phyloP scores from a whole-genome alignment of 306 rosid genomes.

The Castanea crenata region DNA sequence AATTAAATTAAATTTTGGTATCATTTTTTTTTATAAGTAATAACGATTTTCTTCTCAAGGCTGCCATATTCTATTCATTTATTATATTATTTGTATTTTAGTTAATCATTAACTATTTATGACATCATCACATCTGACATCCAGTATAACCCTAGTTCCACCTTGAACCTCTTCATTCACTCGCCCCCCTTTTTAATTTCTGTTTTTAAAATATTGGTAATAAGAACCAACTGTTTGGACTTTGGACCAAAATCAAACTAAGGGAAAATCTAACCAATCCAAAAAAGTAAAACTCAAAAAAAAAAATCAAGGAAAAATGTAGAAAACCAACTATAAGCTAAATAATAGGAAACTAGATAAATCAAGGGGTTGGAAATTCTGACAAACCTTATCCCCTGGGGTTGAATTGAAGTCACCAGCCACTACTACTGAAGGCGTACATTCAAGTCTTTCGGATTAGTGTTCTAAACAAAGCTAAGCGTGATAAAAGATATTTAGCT shows the following conservation, averaged over 20 bases:
- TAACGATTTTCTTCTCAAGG: too few relatives aligned
- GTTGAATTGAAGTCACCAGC: slow-evolving; percentile 95
- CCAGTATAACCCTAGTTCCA: too few relatives aligned
- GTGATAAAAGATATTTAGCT: slow-evolving; percentile 78
- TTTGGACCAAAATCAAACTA: not conserved
- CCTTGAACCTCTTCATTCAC: too few relatives aligned
- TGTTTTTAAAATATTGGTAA: too few relatives aligned
- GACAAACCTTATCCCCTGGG: slow-evolving; percentile 80
- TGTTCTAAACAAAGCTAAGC: slow-evolving; percentile 58
- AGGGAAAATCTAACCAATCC: not conserved
- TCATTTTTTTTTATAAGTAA: too few relatives aligned
- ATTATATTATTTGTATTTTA: too few relatives aligned
- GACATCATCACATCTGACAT: too few relatives aligned
- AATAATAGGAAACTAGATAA: slow-evolving; percentile 13
- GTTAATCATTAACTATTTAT: too few relatives aligned
- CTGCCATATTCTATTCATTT: too few relatives aligned
- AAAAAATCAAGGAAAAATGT: not conserved
- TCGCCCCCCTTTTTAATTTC: too few relatives aligned
- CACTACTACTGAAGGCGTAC: slow-evolving; percentile 63
- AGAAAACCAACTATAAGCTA: not conserved
- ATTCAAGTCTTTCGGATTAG: slow-evolving; percentile 58
- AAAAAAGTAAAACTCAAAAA: not conserved
- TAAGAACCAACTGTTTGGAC: too few relatives aligned
- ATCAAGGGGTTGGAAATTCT: slow-evolving; percentile 14
- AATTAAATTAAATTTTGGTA: too few relatives aligned